These are phyloP conservation scores for Pneumocystis wakefieldiae DNA, from an alignment of 1,139 yeast genomes.

Conservation along the genomic window DNA sequence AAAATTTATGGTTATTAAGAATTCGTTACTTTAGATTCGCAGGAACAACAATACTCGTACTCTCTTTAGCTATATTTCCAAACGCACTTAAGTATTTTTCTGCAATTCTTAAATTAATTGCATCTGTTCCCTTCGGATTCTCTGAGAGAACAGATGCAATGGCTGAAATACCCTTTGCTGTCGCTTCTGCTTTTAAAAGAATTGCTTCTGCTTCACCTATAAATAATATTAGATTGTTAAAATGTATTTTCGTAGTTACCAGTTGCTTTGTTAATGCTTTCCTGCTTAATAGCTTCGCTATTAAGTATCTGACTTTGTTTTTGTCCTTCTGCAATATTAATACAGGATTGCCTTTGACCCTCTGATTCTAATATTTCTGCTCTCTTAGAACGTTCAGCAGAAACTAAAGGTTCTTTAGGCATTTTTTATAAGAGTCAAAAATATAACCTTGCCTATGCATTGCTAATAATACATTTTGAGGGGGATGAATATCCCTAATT, in stretches of 20 bases:
- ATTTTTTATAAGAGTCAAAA: neutral
- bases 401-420: constrained; percentile 28
- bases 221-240: constrained; percentile 15
- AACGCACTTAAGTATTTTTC: constrained; percentile 73
- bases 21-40: constrained; percentile 28
- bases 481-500: constrained; percentile 80
- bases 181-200: constrained; percentile 54
- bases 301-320: constrained; percentile 53
- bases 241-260: constrained; percentile 27
- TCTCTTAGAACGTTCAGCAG: constrained; percentile 72
- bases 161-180: constrained; percentile 52
- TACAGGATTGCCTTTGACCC: constrained; percentile 64
- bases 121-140: constrained; percentile 59
- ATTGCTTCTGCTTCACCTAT: constrained; percentile 30
- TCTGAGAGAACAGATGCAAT: constrained; percentile 53
- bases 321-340: constrained; percentile 73
- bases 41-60: constrained; percentile 65
- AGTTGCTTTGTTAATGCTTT: constrained; percentile 47
- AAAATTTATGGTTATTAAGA: too few relatives aligned
- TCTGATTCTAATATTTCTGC: constrained; percentile 80
- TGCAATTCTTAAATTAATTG: constrained; percentile 66
- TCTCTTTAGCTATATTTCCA: constrained; percentile 67
- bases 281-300: constrained; percentile 52
- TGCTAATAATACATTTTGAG: constrained; percentile 20
- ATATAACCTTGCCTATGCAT: constrained; percentile 18